phyloP scores from a whole-genome alignment of 352 stramenopile genomes.

The Phytophthora sansomeana region DNA sequence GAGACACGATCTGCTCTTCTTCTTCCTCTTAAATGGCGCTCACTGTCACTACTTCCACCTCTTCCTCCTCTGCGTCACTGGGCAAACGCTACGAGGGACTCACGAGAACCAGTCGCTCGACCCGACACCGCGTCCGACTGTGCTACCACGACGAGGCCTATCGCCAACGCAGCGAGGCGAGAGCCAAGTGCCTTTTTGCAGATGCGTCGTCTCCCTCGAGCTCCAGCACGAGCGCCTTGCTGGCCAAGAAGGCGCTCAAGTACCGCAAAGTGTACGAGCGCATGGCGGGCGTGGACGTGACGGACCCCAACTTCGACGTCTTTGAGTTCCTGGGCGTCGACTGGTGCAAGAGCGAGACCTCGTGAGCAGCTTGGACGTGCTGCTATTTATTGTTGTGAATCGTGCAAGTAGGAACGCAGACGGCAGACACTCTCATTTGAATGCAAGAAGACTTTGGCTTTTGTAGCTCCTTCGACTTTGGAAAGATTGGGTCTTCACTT shows the following conservation, averaged over 20 bases:
- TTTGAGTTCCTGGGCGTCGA: slow-evolving; percentile 62
- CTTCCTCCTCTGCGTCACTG: not conserved
- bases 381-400: slow-evolving; percentile 31
- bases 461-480: not conserved
- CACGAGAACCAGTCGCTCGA: too few relatives aligned
- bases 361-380: not conserved
- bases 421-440: not conserved
- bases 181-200: slow-evolving; percentile 43
- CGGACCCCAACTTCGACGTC: slow-evolving; percentile 58
- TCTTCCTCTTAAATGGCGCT: slow-evolving; percentile 14
- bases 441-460: not conserved
- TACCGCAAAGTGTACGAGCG: slow-evolving; percentile 63
- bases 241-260: slow-evolving; percentile 65
- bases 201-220: slow-evolving; percentile 29
- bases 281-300: slow-evolving; percentile 52
- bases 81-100: too few relatives aligned
- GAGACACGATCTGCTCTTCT: too few relatives aligned
- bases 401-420: not conserved
- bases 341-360: slow-evolving; percentile 48
- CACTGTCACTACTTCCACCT: slow-evolving; percentile 3
- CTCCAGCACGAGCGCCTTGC: slow-evolving; percentile 44
- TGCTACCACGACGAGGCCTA: slow-evolving; percentile 55
- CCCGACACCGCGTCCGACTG: slow-evolving; percentile 48
- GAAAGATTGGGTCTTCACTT: not conserved
- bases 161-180: slow-evolving; percentile 40